Evolutionary conservation across 345 rosid species (phyloP).

Genomic region (Dimocarpus longan): DNA sequence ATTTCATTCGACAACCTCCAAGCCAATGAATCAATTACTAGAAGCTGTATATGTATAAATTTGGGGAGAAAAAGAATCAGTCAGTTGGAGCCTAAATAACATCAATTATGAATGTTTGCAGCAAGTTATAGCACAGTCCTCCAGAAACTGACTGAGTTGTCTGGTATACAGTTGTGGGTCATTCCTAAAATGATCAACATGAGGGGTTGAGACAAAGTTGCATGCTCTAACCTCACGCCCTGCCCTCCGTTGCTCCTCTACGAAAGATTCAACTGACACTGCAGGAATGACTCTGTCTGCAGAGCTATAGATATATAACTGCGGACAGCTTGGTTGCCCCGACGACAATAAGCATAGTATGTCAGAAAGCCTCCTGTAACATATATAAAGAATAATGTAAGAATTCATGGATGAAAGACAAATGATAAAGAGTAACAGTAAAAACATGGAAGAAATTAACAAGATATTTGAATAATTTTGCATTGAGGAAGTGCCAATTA

Average conservation of each 20-base stretch:
- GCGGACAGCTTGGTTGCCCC: slow-evolving; percentile 89
- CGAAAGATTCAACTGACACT: slow-evolving; percentile 76
- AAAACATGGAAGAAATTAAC: too few relatives aligned
- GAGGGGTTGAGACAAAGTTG: slow-evolving; percentile 94
- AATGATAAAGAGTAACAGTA: background rate
- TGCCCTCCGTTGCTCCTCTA: slow-evolving; percentile 70
- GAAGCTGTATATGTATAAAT: slow-evolving; percentile 2
- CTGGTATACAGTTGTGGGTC: slow-evolving; percentile 78
- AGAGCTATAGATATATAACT: slow-evolving; percentile 91
- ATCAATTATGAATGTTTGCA: slow-evolving; percentile 41
- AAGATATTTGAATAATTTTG: too few relatives aligned
- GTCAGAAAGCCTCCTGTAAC: slow-evolving; percentile 76
- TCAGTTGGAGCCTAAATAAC: background rate
- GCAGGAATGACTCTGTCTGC: slow-evolving; percentile 95
- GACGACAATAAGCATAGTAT: slow-evolving; percentile 67
- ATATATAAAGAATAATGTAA: background rate
- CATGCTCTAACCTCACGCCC: slow-evolving; percentile 88
- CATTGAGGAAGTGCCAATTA: background rate
- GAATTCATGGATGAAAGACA: background rate
- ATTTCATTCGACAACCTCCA: background rate
- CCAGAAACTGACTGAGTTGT: slow-evolving; percentile 81
- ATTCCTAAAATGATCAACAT: slow-evolving; percentile 94
- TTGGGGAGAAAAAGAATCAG: background rate
- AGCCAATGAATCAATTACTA: slow-evolving; percentile 20
- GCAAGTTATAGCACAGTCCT: slow-evolving; percentile 61